Evolutionary conservation across 2,329 filamentous ascomycete species (phyloP), one percentile per base, ranked within the genome.

Genomic region (Daldinia sp.): DNA sequence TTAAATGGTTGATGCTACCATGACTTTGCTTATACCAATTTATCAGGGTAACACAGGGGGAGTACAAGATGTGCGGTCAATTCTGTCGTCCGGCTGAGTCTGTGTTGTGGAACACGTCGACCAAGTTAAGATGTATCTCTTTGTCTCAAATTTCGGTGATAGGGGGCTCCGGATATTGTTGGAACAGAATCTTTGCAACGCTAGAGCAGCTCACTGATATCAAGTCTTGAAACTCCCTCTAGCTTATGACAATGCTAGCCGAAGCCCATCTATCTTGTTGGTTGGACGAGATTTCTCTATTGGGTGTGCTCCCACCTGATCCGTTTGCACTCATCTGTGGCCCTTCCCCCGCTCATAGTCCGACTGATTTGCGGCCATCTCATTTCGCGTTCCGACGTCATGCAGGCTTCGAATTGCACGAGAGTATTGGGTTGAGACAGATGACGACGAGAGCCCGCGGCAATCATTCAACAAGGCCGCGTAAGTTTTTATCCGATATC

Each of bases 41-140:
- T 26, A 46, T 12, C 6, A 6, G 12, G 12, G 13, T 23, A 15
- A 50, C 13, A 30, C 46, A 15, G 13, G 10, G 46, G 46, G 26
- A 33, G 15, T 51, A 51, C 46, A 51, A 33, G 15, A 51, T 33
- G 15, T 18, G 46, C 13, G 26, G 26, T 33, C 9, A 33, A 1
- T n/a, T 10, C 26, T 18, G 7, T 6, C 26, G 13, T 15, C 28
- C 26, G 15, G 26, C 26, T 51, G 26, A 30, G 46, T 33, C 46
- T 51, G 46, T 51, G 46, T 51, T 51, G 46, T 26, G 46, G 28
- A 33, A 51, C 46, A 51, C 26, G 15, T 51, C 46, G 26, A 26
- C 26, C 15, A 26, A 26, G 15, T 10, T 4, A 33, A 33, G 10
- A 51, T 51, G 18, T 51, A 33, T 51, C 6, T 30, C 6, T 10